Evolutionary conservation across 805 yeast species (phyloP), one percentile per base, ranked within the genome.

Genomic region (Saturnispora dispora): DNA sequence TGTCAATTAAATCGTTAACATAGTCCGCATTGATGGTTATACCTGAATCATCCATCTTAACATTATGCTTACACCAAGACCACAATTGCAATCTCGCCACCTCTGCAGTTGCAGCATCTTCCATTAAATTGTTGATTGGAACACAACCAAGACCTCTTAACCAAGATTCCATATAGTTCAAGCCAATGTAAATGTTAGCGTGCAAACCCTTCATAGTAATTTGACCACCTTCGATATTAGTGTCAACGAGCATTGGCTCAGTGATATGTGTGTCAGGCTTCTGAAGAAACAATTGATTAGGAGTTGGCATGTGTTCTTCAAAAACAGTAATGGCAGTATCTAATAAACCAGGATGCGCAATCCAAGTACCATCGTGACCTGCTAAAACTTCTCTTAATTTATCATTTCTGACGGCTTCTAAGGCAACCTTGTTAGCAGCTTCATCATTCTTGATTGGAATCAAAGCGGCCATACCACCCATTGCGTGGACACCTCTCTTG

Each of bases 401-500:
- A 68, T 85, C 95, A 65, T 75, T 78, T 57, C 78, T 76, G 50
- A 85, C 93, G 58, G 83, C 83, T 46, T 75, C 79, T 81, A 85
- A 77, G 9, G 90, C 91, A 46, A 71, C 69, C 45, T 72, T 72
- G 69, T 85, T 85, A 55, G 81, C 78, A 53, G 71, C 77, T 33
- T 75, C 71, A 61, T 85, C 89, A 57, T 78, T 74, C 66, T 85
- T 85, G 69, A 85, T 85, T 56, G 93, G 91, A 60, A 85, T 83
- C 58, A 84, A 86, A 4, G 91, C 91, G 57, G 93, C 91, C 95
- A 85, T 85, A 59, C 95, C 95, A 60, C 95, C 93, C 81, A 85
- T 83, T 18, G 91, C 91, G 63, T 85, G 90, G 42, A 85, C 91
- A 55, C 83, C 85, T 70, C 91, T 77, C 60, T 78, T 74, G 65